These are phyloP conservation scores for Exophiala bonariae DNA, from an alignment of 2,329 filamentous ascomycete genomes.

Conservation along the genomic window DNA sequence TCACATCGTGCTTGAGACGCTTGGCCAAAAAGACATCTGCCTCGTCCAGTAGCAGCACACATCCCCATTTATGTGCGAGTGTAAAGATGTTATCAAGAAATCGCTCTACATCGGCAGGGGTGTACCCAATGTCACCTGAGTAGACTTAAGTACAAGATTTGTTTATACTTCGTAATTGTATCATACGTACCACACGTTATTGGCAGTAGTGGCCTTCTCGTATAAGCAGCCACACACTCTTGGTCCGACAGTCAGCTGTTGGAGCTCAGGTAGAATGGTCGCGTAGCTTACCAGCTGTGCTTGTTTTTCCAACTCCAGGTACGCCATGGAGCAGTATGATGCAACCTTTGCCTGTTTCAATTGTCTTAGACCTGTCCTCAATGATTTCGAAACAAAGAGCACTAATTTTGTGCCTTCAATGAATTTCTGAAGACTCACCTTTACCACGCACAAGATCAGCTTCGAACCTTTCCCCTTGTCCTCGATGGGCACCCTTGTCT, in stretches of 20 bases:
- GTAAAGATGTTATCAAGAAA: conserved; percentile 22
- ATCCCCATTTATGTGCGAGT: conserved; percentile 10
- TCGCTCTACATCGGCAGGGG: neutral
- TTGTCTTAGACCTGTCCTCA: conserved; percentile 19
- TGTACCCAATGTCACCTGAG: conserved; percentile 1
- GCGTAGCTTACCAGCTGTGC: conserved; percentile 56
- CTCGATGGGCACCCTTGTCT: too few species aligned
- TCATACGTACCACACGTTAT: conserved; percentile 12
- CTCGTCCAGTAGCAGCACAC: conserved; percentile 1
- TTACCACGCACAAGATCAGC: too few species aligned
- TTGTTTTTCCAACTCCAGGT: conserved; percentile 58
- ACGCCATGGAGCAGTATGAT: conserved; percentile 24
- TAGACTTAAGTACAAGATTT: too few species aligned
- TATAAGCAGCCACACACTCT: conserved; percentile 63
- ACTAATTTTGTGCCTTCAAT: too few species aligned
- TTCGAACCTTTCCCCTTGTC: too few species aligned
- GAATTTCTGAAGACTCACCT: too few species aligned
- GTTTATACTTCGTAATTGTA: too few species aligned
- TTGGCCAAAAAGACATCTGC: conserved; percentile 17
- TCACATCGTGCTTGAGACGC: conserved; percentile 14
- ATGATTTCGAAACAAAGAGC: too few species aligned
- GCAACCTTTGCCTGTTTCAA: conserved; percentile 15
- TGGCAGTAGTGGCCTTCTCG: conserved; percentile 18
- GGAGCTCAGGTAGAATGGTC: too few species aligned
- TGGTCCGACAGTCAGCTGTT: too few species aligned